Evolutionary conservation across 2,329 filamentous ascomycete species (phyloP).

Genomic region (Trichophyton equinum): DNA sequence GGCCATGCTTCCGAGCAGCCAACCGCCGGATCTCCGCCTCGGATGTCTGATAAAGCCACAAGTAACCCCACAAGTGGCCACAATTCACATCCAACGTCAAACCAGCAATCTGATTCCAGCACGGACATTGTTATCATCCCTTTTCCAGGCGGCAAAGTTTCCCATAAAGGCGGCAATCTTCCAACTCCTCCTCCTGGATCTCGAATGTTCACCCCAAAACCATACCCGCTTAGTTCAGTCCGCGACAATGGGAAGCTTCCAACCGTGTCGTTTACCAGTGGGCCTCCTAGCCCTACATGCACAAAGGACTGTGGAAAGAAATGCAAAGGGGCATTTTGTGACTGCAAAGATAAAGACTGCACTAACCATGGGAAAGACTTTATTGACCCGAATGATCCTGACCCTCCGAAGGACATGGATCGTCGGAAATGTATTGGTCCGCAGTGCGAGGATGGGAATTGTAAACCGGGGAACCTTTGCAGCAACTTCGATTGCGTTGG

Average conservation of each 20-base stretch:
- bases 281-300: constrained; percentile 4
- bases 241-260: neutral
- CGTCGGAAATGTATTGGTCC: neutral
- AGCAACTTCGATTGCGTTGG: constrained; percentile 3
- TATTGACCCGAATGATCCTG: constrained; percentile 4
- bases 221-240: neutral
- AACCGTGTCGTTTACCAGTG: constrained; percentile 1
- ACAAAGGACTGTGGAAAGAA: constrained; percentile 4
- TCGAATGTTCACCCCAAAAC: constrained; percentile 6
- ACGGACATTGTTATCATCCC: neutral
- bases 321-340: constrained; percentile 1
- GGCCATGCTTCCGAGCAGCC: neutral
- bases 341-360: constrained; percentile 2
- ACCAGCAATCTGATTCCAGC: neutral
- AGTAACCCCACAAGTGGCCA: neutral
- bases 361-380: constrained; percentile 2
- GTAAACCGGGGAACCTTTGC: neutral
- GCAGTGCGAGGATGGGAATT: constrained; percentile 2
- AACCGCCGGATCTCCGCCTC: neutral
- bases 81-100: neutral
- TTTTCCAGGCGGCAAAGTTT: neutral
- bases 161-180: neutral
- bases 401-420: neutral
- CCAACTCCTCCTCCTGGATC: neutral
- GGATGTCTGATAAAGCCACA: neutral